These are phyloP conservation scores for Suillus lakei DNA, from an alignment of 768 basidiomycete genomes.

Conservation along the genomic window DNA sequence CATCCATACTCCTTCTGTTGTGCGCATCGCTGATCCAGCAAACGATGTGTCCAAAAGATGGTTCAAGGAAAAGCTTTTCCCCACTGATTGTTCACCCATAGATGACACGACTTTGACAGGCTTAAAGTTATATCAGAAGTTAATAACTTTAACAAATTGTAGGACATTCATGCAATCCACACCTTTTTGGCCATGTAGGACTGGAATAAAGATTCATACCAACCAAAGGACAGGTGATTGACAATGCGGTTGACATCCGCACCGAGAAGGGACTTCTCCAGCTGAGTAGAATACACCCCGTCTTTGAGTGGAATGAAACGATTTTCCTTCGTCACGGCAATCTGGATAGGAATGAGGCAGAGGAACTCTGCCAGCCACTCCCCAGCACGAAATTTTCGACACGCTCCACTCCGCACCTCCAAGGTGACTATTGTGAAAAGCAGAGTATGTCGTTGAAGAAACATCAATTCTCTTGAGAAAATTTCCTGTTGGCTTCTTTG, in stretches of 20 bases:
- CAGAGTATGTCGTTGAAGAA: constrained; percentile 32
- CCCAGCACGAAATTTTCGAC: constrained; percentile 50
- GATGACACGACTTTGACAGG: constrained; percentile 71
- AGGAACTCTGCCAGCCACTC: constrained; percentile 67
- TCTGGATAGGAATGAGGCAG: constrained; percentile 67
- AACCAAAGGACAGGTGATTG: constrained; percentile 59
- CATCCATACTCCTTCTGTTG: constrained; percentile 72
- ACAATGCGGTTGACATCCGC: constrained; percentile 62
- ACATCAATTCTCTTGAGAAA: constrained; percentile 45
- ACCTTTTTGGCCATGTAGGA: constrained; percentile 66
- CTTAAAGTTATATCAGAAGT: constrained; percentile 30
- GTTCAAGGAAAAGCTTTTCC: constrained; percentile 62
- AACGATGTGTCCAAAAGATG: constrained; percentile 69
- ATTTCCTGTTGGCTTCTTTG: constrained; percentile 56
- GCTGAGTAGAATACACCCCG: constrained; percentile 52
- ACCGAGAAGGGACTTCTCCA: constrained; percentile 59
- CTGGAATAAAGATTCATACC: constrained; percentile 68
- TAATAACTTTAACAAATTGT: not conserved
- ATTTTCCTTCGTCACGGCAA: constrained; percentile 63
- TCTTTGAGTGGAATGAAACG: constrained; percentile 66
- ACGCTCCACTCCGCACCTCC: constrained; percentile 27
- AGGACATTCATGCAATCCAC: not conserved
- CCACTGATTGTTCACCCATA: constrained; percentile 72
- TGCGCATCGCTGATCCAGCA: constrained; percentile 69
- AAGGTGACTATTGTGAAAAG: constrained; percentile 27